Percentiles rank a stretch among this genome's conserved stretches.
Evolutionary conservation across 2,329 filamentous ascomycete genomes (phyloP).

Genomic region (Fusarium xyrophilum): DNA sequence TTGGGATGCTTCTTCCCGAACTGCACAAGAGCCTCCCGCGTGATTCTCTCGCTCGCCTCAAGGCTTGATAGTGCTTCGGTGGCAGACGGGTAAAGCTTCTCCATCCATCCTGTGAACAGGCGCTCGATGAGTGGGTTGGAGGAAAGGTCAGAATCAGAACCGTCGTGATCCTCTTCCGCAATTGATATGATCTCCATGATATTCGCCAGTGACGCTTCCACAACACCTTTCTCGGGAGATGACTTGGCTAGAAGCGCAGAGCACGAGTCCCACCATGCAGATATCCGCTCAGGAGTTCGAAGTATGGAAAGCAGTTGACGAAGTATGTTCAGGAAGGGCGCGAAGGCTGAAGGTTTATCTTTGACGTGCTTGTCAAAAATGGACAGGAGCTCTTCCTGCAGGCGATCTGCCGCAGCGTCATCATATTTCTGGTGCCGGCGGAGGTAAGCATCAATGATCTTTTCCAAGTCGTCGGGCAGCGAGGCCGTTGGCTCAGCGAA

Average conservation of each 20-base stretch:
- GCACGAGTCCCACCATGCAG: slow-evolving; percentile 74
- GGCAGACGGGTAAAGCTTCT: slow-evolving; percentile 51
- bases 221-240: slow-evolving; percentile 66
- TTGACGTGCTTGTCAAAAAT: slow-evolving; percentile 71
- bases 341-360: slow-evolving; percentile 62
- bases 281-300: slow-evolving; percentile 65
- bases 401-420: slow-evolving; percentile 70
- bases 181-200: slow-evolving; percentile 69
- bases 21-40: slow-evolving; percentile 60
- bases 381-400: slow-evolving; percentile 74
- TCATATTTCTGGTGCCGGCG: slow-evolving; percentile 72
- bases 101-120: slow-evolving; percentile 64
- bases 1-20: slow-evolving; percentile 74
- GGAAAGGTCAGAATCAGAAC: slow-evolving; percentile 51
- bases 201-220: slow-evolving; percentile 69
- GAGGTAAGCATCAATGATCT: slow-evolving; percentile 70
- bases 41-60: slow-evolving; percentile 57
- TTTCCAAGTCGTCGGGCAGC: slow-evolving; percentile 69
- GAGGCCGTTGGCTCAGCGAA: slow-evolving; percentile 61
- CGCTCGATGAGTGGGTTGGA: slow-evolving; percentile 62
- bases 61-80: slow-evolving; percentile 47
- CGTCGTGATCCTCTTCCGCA: slow-evolving; percentile 63
- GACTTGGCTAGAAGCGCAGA: slow-evolving; percentile 53
- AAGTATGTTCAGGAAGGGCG: slow-evolving; percentile 73
- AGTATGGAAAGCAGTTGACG: slow-evolving; percentile 69